Percentiles rank a stretch among this genome's conserved stretches.
phyloP scores from a whole-genome alignment of 192 early-diverging fungal genomes.

The Coemansia aciculifera region DNA sequence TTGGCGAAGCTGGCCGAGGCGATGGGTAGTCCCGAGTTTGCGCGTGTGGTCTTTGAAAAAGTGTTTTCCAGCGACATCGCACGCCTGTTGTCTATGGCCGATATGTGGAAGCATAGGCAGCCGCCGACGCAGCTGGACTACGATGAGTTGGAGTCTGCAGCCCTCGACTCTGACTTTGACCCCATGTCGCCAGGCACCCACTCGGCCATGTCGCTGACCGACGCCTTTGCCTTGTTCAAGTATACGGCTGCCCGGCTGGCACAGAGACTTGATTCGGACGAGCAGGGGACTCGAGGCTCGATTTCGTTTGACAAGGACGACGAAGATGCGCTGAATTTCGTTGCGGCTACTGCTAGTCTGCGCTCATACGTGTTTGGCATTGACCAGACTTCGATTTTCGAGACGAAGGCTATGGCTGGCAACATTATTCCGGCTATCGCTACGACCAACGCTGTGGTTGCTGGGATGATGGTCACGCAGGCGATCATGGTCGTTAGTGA shows the following conservation, averaged over 20 bases:
- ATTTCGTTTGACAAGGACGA: constrained; percentile 97
- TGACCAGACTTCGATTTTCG: constrained; percentile 74
- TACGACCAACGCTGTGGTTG: constrained; percentile 95
- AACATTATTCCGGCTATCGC: constrained; percentile 99
- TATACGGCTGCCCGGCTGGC: constrained; percentile 50
- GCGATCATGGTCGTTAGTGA: constrained; percentile 69
- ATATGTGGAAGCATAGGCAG: constrained; percentile 81
- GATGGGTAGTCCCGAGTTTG: constrained; percentile 62
- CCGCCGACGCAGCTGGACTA: constrained; percentile 71
- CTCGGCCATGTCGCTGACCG: constrained; percentile 65
- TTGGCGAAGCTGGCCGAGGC: constrained; percentile 67
- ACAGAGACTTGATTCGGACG: constrained; percentile 1
- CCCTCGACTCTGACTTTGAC: constrained; percentile 4
- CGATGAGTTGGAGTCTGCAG: constrained; percentile 31
- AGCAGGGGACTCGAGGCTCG: not conserved
- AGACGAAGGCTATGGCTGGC: constrained; percentile 97
- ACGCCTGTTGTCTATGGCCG: constrained; percentile 78
- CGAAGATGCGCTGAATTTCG: constrained; percentile 85
- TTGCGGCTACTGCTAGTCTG: constrained; percentile 88
- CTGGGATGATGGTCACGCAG: constrained; percentile 90
- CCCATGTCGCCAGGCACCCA: constrained; percentile 63
- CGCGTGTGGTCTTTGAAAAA: constrained; percentile 68
- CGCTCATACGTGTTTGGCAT: constrained; percentile 84
- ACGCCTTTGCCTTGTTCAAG: constrained; percentile 71
- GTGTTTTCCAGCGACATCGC: constrained; percentile 82